Percentiles rank a stretch among this genome's conserved stretches.
These are phyloP conservation scores for Colletotrichum limetticola DNA, from an alignment of 2,329 filamentous ascomycete genomes.

Conservation along the genomic window DNA sequence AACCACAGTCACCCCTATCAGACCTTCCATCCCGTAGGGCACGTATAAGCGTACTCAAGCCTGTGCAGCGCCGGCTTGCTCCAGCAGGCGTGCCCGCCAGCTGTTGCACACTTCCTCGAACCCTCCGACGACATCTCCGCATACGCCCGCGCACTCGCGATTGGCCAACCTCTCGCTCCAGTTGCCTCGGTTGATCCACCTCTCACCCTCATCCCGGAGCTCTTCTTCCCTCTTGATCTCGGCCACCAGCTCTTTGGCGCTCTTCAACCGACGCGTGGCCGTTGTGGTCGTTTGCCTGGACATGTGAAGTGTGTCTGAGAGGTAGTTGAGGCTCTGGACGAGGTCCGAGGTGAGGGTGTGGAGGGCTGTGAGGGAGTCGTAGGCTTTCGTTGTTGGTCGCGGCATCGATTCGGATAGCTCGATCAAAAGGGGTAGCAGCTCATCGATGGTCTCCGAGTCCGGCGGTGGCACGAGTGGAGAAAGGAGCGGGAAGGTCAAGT, in stretches of 20 bases:
- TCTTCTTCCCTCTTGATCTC: slow-evolving; percentile 89
- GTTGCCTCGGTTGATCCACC: slow-evolving; percentile 83
- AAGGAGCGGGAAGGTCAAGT: slow-evolving; percentile 75
- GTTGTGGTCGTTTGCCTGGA: slow-evolving; percentile 87
- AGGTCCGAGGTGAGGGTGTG: slow-evolving; percentile 78
- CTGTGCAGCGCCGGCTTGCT: slow-evolving; percentile 64
- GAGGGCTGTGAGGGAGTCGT: slow-evolving; percentile 74
- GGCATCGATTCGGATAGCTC: slow-evolving; percentile 75
- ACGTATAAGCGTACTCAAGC: slow-evolving; percentile 41
- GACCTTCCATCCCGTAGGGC: neutral
- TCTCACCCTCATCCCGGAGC: slow-evolving; percentile 81
- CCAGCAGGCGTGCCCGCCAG: slow-evolving; percentile 82
- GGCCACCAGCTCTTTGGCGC: slow-evolving; percentile 84
- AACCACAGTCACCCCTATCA: neutral
- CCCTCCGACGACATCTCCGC: slow-evolving; percentile 87
- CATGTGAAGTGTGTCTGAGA: slow-evolving; percentile 95
- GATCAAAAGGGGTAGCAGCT: slow-evolving; percentile 74
- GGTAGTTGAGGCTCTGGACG: slow-evolving; percentile 82
- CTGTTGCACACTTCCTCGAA: slow-evolving; percentile 91
- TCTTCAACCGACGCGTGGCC: slow-evolving; percentile 82
- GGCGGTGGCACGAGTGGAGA: slow-evolving; percentile 74
- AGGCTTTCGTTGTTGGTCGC: slow-evolving; percentile 68
- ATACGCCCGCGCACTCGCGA: slow-evolving; percentile 85
- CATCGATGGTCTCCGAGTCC: slow-evolving; percentile 73
- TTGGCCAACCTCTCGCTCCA: slow-evolving; percentile 83